A percentile compares a stretch with the other conserved stretches of the same genome.
Conservation (phyloP, 75 land plant species). For the Selaginella tamariscina region DNA sequence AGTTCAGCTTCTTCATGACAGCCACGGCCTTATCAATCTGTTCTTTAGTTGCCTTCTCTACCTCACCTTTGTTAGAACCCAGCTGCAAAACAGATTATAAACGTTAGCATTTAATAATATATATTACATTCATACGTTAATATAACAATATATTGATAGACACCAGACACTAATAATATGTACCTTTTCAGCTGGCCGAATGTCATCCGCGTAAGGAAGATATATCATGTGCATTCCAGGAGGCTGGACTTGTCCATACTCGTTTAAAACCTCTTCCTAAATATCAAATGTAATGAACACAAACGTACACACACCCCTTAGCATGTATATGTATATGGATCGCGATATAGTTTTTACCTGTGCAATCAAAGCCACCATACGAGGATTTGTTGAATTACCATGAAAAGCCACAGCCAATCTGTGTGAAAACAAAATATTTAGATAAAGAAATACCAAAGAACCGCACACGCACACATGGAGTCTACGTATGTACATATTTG, state of each 20-base stretch:
- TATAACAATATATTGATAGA: not conserved
- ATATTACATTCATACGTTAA: no score
- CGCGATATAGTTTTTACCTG: no score
- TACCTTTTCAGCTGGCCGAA: constrained; percentile 81
- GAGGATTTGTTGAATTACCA: constrained; percentile 46
- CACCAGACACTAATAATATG: not conserved
- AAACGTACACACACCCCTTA: constrained; percentile 3
- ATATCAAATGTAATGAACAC: not conserved
- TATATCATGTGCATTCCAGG: constrained; percentile 97
- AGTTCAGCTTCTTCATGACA: constrained; percentile 54
- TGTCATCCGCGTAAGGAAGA: constrained; percentile 93
- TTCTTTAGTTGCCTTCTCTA: constrained; percentile 51
- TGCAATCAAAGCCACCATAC: constrained; percentile 80
- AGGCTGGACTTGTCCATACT: constrained; percentile 76
- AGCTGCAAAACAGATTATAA: no score
- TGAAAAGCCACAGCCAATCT: constrained; percentile 87
- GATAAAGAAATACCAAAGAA: not conserved
- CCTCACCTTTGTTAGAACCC: not conserved
- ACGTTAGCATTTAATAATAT: no score
- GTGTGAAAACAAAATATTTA: constrained; percentile 7
- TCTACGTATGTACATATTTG: not conserved
- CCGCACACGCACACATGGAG: not conserved
- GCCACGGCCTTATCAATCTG: constrained; percentile 59
- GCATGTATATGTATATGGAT: no score
- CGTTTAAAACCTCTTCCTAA: constrained; percentile 53